Evolutionary conservation across 192 early-diverging fungal genomes (phyloP).

Genomic region (Mycoemilia scoparia): DNA sequence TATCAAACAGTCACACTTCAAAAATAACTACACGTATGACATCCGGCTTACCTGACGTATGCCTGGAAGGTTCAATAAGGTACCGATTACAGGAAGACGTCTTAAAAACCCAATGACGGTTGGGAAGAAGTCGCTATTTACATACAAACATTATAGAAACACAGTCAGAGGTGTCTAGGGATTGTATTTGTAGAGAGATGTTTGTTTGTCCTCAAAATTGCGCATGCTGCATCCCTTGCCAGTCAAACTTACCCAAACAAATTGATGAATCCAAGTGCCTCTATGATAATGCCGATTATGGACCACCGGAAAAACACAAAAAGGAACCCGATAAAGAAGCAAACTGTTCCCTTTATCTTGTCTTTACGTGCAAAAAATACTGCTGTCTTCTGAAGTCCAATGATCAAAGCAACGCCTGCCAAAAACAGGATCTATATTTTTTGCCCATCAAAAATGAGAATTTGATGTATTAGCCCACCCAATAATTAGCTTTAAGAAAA

Average conservation of each 20-base stretch:
- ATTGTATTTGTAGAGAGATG: neutral
- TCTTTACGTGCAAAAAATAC: conserved; percentile 56
- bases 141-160: conserved; percentile 16
- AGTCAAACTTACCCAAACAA: too few species aligned
- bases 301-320: conserved; percentile 85
- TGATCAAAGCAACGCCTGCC: conserved; percentile 70
- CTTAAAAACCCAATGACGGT: conserved; percentile 76
- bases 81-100: conserved; percentile 77
- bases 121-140: conserved; percentile 98
- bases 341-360: conserved; percentile 76
- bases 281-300: conserved; percentile 70
- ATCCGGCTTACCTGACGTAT: conserved; percentile 56
- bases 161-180: neutral
- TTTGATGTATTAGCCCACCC: neutral
- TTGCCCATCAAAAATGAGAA: conserved; percentile 1
- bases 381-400: conserved; percentile 75
- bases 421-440: conserved; percentile 84
- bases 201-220: conserved; percentile 46
- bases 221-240: too few species aligned
- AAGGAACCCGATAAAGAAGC: conserved; percentile 75
- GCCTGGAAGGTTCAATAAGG: conserved; percentile 63
- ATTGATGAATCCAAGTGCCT: conserved; percentile 90
- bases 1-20: too few species aligned
- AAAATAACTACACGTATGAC: too few species aligned
- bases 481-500: too few species aligned